Conservation (phyloP, 108 stramenopile genomes). For the Thalassiosira profunda region DNA sequence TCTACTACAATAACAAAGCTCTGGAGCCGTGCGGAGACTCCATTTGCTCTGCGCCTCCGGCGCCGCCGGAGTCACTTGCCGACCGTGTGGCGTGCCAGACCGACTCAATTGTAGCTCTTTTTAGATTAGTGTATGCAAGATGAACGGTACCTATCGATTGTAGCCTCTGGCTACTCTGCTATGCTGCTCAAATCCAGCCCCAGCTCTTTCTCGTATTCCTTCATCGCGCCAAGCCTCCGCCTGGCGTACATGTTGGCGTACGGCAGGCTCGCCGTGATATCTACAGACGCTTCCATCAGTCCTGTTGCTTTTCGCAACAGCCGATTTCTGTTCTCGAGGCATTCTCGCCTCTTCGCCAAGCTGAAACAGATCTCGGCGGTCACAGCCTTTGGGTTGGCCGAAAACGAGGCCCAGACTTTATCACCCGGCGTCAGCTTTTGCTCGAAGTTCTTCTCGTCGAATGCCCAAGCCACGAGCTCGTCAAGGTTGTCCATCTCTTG, state of each 20-base stretch:
- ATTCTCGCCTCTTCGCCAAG: slow-evolving; percentile 29
- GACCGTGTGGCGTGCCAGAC: too few relatives aligned
- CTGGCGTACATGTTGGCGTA: slow-evolving; percentile 34
- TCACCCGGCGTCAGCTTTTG: slow-evolving; percentile 12
- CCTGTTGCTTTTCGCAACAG: slow-evolving; percentile 21
- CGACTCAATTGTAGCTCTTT: too few relatives aligned
- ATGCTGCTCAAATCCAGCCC: too few relatives aligned
- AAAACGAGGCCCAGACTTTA: slow-evolving; percentile 27
- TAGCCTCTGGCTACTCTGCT: too few relatives aligned
- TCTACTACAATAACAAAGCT: too few relatives aligned
- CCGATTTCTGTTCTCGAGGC: not conserved
- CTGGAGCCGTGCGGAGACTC: too few relatives aligned
- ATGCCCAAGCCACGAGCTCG: slow-evolving; percentile 60
- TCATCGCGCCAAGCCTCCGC: slow-evolving; percentile 18
- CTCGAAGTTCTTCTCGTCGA: slow-evolving; percentile 45
- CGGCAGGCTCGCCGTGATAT: not conserved
- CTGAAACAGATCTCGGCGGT: slow-evolving; percentile 33
- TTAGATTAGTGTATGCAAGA: too few relatives aligned
- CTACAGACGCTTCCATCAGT: slow-evolving; percentile 23
- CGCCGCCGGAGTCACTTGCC: too few relatives aligned
- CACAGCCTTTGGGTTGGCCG: slow-evolving; percentile 28
- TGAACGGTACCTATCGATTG: too few relatives aligned
- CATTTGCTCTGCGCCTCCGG: too few relatives aligned
- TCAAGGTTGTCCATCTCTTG: slow-evolving; percentile 33
- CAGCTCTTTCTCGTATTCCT: slow-evolving; percentile 1